Conservation (phyloP, 306 rosid species). For the Oemleria cerasiformis region DNA sequence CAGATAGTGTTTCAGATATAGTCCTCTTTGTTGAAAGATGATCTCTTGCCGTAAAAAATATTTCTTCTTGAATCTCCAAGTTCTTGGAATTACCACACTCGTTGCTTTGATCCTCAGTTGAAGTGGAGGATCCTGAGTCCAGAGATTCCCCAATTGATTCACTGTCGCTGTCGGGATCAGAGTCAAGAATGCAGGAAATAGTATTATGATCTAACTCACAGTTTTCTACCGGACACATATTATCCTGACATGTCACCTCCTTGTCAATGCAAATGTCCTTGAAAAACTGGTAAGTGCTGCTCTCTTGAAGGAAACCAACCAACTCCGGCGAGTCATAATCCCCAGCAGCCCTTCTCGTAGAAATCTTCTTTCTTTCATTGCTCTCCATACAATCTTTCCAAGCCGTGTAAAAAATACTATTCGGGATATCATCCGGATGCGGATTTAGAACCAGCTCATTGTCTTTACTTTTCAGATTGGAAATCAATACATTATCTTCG, state of each 20-base stretch:
- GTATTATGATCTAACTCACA: constrained; percentile 28
- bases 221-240: constrained; percentile 21
- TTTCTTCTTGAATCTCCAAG: constrained; percentile 31
- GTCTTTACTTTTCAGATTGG: not conserved
- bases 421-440: constrained; percentile 17
- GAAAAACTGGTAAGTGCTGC: constrained; percentile 48
- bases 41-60: constrained; percentile 8
- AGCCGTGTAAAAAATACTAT: not conserved
- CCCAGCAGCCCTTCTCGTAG: constrained; percentile 22
- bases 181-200: constrained; percentile 21
- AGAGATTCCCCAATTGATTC: constrained; percentile 29
- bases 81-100: constrained; percentile 27
- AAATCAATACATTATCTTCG: not conserved
- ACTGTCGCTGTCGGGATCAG: constrained; percentile 20
- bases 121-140: constrained; percentile 26
- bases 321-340: constrained; percentile 63
- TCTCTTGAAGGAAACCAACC: constrained; percentile 72
- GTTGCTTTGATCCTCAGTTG: constrained; percentile 17
- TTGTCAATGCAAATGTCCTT: constrained; percentile 54
- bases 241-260: constrained; percentile 15
- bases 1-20: constrained; percentile 23
- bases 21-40: constrained; percentile 20
- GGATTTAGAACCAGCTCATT: not conserved
- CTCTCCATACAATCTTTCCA: constrained; percentile 26
- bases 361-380: constrained; percentile 8